Percentiles rank a stretch among this genome's conserved stretches.
These are phyloP conservation scores for Penicillium occitanis DNA, from an alignment of 2,329 filamentous ascomycete species.

Conservation along the genomic window DNA sequence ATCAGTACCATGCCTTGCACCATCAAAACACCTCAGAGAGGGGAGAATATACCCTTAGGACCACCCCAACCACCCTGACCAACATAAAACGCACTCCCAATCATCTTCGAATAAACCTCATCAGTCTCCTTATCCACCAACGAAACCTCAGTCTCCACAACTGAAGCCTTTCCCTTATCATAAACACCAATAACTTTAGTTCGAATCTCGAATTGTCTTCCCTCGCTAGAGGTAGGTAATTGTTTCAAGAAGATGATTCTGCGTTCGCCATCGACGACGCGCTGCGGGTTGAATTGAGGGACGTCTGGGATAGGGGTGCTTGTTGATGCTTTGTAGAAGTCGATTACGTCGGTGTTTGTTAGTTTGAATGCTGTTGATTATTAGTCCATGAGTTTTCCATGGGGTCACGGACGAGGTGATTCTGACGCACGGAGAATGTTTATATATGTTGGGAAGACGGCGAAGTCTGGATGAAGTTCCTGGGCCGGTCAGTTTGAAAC, in stretches of 20 bases:
- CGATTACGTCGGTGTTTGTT: slow-evolving; percentile 71
- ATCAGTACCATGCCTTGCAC: neutral
- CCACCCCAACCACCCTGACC: slow-evolving; percentile 83
- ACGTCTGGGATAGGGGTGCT: slow-evolving; percentile 69
- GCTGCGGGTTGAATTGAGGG: slow-evolving; percentile 71
- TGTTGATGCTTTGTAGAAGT: slow-evolving; percentile 75
- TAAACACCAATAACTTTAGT: slow-evolving; percentile 81
- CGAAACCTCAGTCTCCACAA: slow-evolving; percentile 75
- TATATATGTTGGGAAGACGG: slow-evolving; percentile 85
- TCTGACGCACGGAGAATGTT: slow-evolving; percentile 67
- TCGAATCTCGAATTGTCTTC: slow-evolving; percentile 71
- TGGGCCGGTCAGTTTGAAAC: slow-evolving; percentile 35
- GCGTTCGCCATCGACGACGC: slow-evolving; percentile 81
- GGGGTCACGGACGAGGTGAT: slow-evolving; percentile 34
- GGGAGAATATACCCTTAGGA: slow-evolving; percentile 65
- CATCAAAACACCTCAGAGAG: neutral
- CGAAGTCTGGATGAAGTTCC: slow-evolving; percentile 85
- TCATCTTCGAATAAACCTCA: slow-evolving; percentile 69
- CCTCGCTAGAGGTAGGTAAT: slow-evolving; percentile 69
- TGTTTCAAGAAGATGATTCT: slow-evolving; percentile 74
- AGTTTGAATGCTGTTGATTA: slow-evolving; percentile 66
- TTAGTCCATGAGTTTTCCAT: neutral
- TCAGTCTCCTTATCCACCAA: slow-evolving; percentile 69
- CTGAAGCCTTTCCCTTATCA: slow-evolving; percentile 82
- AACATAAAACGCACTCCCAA: slow-evolving; percentile 74